Evolutionary conservation across 495 filamentous ascomycete genomes (phyloP), one percentile per base, ranked within the genome.

Genomic region (Physcia stellaris): DNA sequence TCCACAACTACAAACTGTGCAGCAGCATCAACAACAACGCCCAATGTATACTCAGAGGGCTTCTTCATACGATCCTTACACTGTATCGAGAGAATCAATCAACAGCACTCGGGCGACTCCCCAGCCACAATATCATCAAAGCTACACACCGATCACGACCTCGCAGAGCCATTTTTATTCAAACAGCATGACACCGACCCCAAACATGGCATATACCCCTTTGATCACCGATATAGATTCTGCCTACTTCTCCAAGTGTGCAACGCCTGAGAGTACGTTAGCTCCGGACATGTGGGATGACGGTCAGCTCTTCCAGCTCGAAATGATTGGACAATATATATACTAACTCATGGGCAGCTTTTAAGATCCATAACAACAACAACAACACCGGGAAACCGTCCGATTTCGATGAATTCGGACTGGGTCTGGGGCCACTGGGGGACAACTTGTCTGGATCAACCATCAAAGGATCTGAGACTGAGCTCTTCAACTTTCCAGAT

Each of bases 351-450:
- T 20, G 16, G 3, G 9, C 22, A 32, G 30, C 27, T 13, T 33
- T 22, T 13, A 12, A 32, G 11, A 23, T 32, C 16, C 4, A 9
- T 42, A 35, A 42, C 20, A 16, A 35, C 24, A 28, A 36, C 29
- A 24, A 36, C 12, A 9, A 30, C 24, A 28, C 19, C 24, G 31
- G 28, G 17, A 6, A 36, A 13, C 12, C 24, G 6, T 6, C 10
- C 9, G 6, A 21, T 28, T 12, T 19, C n/a, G 13, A 36, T 6
- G 40, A 42, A 16, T 36, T 42, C 23, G 40, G 40, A 24, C 27
- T 42, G 17, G 40, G 40, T 3, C 22, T 42, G 4, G 40, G 27
- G 7, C 3, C 40, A 16, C 18, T 36, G 9, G 40, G 32, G 5
- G 24, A 21, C 19, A 32, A 42, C 12, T 13, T 24, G 2, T 13